These are phyloP conservation scores for Amniculicola lignicola DNA, from an alignment of 495 filamentous ascomycete genomes.

Conservation along the genomic window DNA sequence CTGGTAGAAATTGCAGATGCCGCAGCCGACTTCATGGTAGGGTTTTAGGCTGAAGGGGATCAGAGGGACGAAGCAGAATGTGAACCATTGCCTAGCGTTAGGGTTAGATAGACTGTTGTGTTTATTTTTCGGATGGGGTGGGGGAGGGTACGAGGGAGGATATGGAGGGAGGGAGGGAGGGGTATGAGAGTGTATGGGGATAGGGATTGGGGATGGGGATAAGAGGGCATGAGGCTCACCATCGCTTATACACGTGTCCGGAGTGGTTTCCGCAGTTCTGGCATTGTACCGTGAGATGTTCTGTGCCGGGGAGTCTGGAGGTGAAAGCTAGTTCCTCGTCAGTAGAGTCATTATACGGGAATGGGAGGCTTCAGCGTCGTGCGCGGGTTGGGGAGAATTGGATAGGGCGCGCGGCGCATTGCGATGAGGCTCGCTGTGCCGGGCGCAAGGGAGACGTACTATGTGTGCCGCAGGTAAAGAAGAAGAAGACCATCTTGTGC, in stretches of 20 bases:
- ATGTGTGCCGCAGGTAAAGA: conserved; percentile 46
- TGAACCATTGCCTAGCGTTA: conserved; percentile 45
- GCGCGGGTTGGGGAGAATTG: too few relatives aligned
- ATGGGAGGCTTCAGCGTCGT: too few relatives aligned
- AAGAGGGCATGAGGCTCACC: conserved; percentile 26
- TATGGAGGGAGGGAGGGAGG: not conserved
- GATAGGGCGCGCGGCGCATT: not conserved
- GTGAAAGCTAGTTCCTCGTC: conserved; percentile 37
- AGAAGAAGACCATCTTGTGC: conserved; percentile 40
- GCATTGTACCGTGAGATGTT: conserved; percentile 45
- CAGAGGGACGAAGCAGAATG: conserved; percentile 46
- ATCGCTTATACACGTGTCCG: conserved; percentile 39
- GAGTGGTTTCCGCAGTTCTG: conserved; percentile 46
- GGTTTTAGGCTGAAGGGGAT: conserved; percentile 45
- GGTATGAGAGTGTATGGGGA: too few relatives aligned
- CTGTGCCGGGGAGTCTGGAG: conserved; percentile 39
- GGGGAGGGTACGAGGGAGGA: not conserved
- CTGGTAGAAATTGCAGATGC: conserved; percentile 45
- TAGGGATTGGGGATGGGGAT: not conserved
- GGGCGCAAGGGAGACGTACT: conserved; percentile 29
- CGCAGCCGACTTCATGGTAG: conserved; percentile 42
- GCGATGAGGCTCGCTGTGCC: not conserved
- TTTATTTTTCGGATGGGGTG: not conserved
- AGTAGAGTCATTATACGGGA: too few relatives aligned
- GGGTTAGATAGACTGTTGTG: not conserved